Base-by-base conservation (phyloP, 805 yeast species). In the Candida palmyrensis region DNA sequence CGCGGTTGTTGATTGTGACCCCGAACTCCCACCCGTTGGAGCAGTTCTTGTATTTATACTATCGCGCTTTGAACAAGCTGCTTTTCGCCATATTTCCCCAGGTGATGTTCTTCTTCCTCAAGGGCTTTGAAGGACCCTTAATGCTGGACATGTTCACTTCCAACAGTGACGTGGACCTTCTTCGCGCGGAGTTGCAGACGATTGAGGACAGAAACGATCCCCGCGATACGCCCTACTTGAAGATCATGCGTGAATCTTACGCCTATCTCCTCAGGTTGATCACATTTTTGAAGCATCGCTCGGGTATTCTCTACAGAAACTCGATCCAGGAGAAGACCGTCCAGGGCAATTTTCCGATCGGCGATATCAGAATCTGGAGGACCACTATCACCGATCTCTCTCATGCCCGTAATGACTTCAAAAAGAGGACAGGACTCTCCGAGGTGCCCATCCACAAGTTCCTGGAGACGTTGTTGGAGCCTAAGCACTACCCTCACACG, bases 101-200 rank as follows among this genome's bases (percentile, higher is more conserved):
- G 30, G 53, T 62, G n/a, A 62, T 57, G 37, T 64, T 55, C 38
- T 60, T 57, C 43, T 62, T 57, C 35, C 38, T 64, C 8, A 38
- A 68, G 18, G 71, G 64, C 43, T 63, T 64, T 38, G 68, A 61
- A 38, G 47, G 56, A 32, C 68, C 71, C 2, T 48, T 64, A 33
- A 62, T 62, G 62, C 38, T 57, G 27, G 68, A 64, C 31, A 59
- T 62, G 4, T 57, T 52, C 32, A 45, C 40, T 8, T 36, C 35
- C 24, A 40, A 43, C 14, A 38, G 48, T 15, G 65, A 55, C 31
- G 36, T 36, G 6, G 53, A 51, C 14, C 48, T 60, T 5, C 51
- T 42, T 32, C 30, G 26, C 23, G 34, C 33, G 3, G 49, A 47
- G 25, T 40, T 60, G 20, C n/a, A n/a, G n/a, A n/a, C n/a, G n/a